These are phyloP conservation scores for Neonectria hederae DNA, from an alignment of 2,329 filamentous ascomycete species.

Conservation along the genomic window DNA sequence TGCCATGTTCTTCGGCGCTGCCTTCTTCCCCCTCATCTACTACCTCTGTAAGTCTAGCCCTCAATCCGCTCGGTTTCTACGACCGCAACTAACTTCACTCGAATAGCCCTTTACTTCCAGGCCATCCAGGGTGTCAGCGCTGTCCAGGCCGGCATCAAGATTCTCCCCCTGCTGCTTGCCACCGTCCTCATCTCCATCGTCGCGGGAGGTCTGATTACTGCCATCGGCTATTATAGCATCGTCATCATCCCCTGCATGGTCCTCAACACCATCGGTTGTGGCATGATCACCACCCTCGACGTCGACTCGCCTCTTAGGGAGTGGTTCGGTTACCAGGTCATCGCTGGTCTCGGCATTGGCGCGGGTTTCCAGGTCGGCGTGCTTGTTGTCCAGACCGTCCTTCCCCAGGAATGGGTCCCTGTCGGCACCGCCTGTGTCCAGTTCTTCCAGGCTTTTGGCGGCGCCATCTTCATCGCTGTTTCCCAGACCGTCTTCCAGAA, in stretches of 20 bases:
- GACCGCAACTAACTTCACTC: conserved; percentile 21
- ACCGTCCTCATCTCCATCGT: conserved; percentile 59
- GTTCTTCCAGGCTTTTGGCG: conserved; percentile 73
- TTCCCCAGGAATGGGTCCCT: conserved; percentile 59
- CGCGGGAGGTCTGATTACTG: conserved; percentile 53
- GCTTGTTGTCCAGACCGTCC: conserved; percentile 62
- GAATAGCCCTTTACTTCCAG: conserved; percentile 61
- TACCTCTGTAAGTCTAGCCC: conserved; percentile 56
- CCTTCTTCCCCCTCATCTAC: conserved; percentile 63
- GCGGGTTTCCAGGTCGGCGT: conserved; percentile 59
- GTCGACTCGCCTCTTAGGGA: conserved; percentile 55
- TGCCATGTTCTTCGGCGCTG: conserved; percentile 59
- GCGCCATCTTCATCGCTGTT: conserved; percentile 71
- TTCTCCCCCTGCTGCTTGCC: conserved; percentile 63
- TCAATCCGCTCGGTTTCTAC: not conserved
- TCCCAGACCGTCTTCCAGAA: conserved; percentile 75
- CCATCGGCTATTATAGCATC: conserved; percentile 53
- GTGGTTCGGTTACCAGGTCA: conserved; percentile 69
- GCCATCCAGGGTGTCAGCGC: conserved; percentile 62
- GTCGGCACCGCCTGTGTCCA: conserved; percentile 61
- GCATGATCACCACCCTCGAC: conserved; percentile 64
- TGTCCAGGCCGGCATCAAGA: conserved; percentile 63
- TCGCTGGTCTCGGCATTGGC: conserved; percentile 64
- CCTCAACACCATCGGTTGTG: conserved; percentile 57
- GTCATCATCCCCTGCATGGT: conserved; percentile 55